A percentile compares a stretch with the other conserved stretches of the same genome.
These are phyloP conservation scores for Cladosporium austrohemisphaericum DNA, from an alignment of 2,329 filamentous ascomycete genomes.

Conservation along the genomic window DNA sequence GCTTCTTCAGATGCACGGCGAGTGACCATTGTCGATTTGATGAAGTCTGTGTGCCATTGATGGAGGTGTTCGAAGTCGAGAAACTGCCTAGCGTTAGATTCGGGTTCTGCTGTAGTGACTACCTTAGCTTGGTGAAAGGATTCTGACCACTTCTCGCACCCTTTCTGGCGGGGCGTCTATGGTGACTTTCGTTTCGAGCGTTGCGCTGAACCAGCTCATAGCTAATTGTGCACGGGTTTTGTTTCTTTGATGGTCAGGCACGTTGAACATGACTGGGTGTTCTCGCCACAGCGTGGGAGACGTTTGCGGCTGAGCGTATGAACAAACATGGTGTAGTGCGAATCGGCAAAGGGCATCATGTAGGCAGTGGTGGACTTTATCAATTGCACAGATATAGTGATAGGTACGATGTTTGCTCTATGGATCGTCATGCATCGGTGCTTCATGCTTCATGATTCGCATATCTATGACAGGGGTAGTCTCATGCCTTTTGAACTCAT, in stretches of 20 bases:
- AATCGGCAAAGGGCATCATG: too few species aligned
- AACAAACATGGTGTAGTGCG: too few species aligned
- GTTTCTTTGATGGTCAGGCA: too few species aligned
- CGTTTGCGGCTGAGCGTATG: too few species aligned
- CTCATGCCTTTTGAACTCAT: too few species aligned
- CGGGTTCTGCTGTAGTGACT: too few species aligned
- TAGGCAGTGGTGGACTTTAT: too few species aligned
- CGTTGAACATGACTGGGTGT: too few species aligned
- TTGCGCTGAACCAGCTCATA: constrained; percentile 1
- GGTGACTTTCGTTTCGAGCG: constrained; percentile 1
- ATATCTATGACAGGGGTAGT: neutral
- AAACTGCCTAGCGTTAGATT: neutral
- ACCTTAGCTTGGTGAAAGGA: neutral
- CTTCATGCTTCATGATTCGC: neutral
- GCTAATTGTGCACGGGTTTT: too few species aligned
- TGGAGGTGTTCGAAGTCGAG: neutral
- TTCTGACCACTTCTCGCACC: constrained; percentile 5
- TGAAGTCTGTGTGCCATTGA: constrained; percentile 6
- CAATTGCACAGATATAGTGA: too few species aligned
- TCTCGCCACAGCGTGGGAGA: too few species aligned
- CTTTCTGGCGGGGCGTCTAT: neutral
- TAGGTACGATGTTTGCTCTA: too few species aligned
- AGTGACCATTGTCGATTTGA: neutral
- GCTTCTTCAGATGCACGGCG: neutral
- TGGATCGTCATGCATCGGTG: neutral